phyloP scores from a whole-genome alignment of 1,139 yeast species.

The Blastobotrys ciferrii region DNA sequence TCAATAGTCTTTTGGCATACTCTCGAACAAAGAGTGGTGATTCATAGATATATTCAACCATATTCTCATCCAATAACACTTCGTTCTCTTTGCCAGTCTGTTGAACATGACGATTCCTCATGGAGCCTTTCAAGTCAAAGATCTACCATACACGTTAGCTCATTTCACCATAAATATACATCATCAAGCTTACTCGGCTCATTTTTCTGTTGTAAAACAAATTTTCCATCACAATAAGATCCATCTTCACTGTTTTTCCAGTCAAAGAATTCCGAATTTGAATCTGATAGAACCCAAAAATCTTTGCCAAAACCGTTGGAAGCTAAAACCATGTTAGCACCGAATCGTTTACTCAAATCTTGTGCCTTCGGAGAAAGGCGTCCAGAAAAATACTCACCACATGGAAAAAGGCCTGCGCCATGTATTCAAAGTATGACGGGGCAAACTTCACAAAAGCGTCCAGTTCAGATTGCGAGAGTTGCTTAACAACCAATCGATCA shows the following conservation, averaged over 20 bases:
- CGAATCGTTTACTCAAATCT: too few species aligned
- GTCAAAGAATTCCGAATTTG: constrained; percentile 76
- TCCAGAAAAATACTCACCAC: too few species aligned
- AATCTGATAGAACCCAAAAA: constrained; percentile 93
- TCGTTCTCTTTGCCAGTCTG: constrained; percentile 96
- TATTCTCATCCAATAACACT: constrained; percentile 91
- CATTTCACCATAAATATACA: background rate
- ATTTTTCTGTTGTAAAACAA: constrained; percentile 82
- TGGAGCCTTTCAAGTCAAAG: constrained; percentile 94
- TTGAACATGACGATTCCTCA: constrained; percentile 95
- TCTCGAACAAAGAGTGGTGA: constrained; percentile 93
- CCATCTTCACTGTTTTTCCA: constrained; percentile 79
- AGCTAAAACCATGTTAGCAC: background rate
- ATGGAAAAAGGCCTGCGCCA: constrained; percentile 92
- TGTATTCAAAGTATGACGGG: constrained; percentile 93
- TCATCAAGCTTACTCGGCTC: constrained; percentile 44
- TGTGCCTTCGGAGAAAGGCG: too few species aligned
- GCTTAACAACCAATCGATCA: constrained; percentile 85
- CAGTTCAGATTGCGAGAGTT: constrained; percentile 79
- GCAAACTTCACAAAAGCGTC: constrained; percentile 95
- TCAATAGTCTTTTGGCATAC: constrained; percentile 77
- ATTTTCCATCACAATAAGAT: constrained; percentile 93
- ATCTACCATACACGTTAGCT: constrained; percentile 38
- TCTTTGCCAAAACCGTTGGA: constrained; percentile 90
- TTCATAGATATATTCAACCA: constrained; percentile 97